These are phyloP conservation scores for Lepidium aucheri DNA, from an alignment of 345 rosid species.

Conservation along the genomic window DNA sequence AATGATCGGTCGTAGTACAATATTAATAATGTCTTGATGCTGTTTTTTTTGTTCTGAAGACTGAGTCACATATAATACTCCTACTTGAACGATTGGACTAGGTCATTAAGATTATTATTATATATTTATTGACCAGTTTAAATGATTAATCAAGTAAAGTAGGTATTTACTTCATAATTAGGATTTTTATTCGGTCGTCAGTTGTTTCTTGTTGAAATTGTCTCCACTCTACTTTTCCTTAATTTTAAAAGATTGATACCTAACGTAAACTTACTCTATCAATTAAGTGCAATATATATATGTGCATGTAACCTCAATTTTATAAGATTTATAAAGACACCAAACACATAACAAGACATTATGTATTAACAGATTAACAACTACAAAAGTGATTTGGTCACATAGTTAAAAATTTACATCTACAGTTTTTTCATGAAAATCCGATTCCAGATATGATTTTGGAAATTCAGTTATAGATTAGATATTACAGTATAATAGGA, in stretches of 20 bases:
- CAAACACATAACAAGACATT: no score
- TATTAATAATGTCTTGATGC: background rate
- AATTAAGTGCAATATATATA: background rate
- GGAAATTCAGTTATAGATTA: no score
- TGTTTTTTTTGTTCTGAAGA: constrained; percentile 11
- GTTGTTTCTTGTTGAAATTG: background rate
- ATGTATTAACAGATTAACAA: no score
- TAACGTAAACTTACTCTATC: background rate
- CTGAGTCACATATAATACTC: constrained; percentile 15
- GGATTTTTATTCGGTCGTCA: constrained; percentile 1
- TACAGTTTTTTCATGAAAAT: no score
- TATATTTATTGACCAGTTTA: background rate
- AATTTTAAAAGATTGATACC: background rate
- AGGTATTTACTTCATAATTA: background rate
- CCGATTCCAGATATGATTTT: no score
- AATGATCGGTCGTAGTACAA: background rate
- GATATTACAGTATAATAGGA: no score
- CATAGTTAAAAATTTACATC: no score
- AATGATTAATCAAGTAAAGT: constrained; percentile 19
- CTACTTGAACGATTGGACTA: constrained; percentile 18
- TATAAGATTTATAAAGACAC: no score
- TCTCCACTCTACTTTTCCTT: background rate
- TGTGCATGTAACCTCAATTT: no score
- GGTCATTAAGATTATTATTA: constrained; percentile 9
- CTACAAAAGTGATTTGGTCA: no score